Evolutionary conservation across 371 early-diverging fungal genomes (phyloP), one percentile per base, ranked within the genome.

Genomic region (Mortierella polycephala): DNA sequence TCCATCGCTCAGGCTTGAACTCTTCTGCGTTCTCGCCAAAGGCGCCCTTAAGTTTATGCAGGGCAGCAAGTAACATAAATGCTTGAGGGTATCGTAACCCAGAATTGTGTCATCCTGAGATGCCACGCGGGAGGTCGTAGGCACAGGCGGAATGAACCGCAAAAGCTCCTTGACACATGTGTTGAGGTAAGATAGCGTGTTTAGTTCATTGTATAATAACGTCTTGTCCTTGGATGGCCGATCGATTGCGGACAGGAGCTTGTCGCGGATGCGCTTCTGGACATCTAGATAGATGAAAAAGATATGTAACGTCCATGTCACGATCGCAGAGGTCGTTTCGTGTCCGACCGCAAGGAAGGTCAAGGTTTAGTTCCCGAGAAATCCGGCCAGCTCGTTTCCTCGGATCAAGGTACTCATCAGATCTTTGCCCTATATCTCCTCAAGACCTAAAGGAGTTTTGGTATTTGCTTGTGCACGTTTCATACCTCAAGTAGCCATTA

Each of bases 91-190:
- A 2, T 72, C 65, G 57, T 86, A 81, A 0, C 86, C 85, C 0
- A 89, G 64, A 13, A 69, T 66, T 4, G 69, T 71, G 57, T 89
- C 88, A 23, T 76, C 77, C 40, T 84, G 82, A 7, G 62, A 20
- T 2, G 85, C 67, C 1, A 83, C 67, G 9, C 91, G 86, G 3
- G 68, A 71, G 0, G 86, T 86, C 20, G 75, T 69, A 1, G 89
- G 86, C 4, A 87, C 89, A 10, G 85, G 84, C 12, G 87, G 87
- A 58, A 84, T 83, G n/a, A 84, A 69, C 1, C 89, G 85, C 40
- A 87, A 64, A 0, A 81, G 69, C 68, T 89, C 88, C 60, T 86
- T 85, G 62, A 85, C 82, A 21, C 87, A 86, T 21, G 85, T 85
- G 58, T 83, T 85, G 46, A 89, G 69, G 40, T 84, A 64, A 0